Conservation (phyloP, 305 asterid species). For the Salvia sclarea region DNA sequence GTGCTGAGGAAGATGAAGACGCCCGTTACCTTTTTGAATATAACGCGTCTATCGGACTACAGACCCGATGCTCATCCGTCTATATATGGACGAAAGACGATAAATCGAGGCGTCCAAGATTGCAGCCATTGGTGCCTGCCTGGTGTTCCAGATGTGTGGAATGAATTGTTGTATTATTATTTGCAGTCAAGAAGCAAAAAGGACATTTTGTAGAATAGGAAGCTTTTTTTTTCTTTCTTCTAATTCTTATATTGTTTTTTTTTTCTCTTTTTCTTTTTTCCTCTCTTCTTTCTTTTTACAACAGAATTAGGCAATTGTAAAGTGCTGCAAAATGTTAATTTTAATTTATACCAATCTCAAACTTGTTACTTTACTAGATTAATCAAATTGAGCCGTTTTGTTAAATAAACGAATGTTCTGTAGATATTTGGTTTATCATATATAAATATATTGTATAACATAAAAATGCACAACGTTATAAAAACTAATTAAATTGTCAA, state of each 20-base stretch:
- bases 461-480: no score
- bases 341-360: neutral
- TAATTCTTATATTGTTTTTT: slow-evolving; percentile 3
- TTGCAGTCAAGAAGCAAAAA: slow-evolving; percentile 37
- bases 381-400: no score
- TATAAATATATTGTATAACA: no score
- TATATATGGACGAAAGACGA: slow-evolving; percentile 55
- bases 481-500: no score
- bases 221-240: neutral
- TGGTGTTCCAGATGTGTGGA: slow-evolving; percentile 96
- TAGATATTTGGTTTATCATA: no score
- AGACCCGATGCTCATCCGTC: slow-evolving; percentile 94
- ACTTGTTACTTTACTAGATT: no score
- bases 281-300: neutral
- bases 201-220: slow-evolving; percentile 21
- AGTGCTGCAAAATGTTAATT: neutral
- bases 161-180: slow-evolving; percentile 64
- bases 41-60: slow-evolving; percentile 69
- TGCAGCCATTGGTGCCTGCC: slow-evolving; percentile 99
- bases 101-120: slow-evolving; percentile 59
- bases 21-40: slow-evolving; percentile 58
- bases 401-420: no score
- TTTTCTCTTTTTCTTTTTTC: neutral
- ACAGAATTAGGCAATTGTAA: slow-evolving; percentile 23
- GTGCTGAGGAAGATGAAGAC: slow-evolving; percentile 66